phyloP scores from a whole-genome alignment of 305 asterid species.

The Fraxinus angustifolia region DNA sequence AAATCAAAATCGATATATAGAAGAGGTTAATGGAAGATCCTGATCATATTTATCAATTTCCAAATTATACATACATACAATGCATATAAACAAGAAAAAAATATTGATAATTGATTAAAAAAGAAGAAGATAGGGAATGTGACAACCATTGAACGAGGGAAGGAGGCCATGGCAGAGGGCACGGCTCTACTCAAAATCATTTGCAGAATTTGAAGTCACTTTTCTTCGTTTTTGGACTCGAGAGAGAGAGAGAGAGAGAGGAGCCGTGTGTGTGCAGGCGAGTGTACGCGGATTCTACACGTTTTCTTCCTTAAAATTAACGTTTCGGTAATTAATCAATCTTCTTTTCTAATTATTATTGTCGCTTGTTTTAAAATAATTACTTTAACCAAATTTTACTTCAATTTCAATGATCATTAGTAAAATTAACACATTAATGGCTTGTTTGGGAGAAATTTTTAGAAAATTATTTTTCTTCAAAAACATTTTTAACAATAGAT shows the following conservation, averaged over 20 bases:
- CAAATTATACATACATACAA: background rate
- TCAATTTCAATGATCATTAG: no score
- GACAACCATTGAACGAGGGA: conserved; percentile 60
- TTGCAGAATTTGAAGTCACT: conserved; percentile 15
- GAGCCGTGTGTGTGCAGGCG: background rate
- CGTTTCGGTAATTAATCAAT: background rate
- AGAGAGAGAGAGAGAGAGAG: background rate
- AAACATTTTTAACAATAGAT: no score
- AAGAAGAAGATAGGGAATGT: background rate
- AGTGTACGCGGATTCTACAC: background rate
- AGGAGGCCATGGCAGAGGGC: conserved; percentile 69
- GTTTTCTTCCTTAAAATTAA: background rate
- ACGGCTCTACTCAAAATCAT: conserved; percentile 42
- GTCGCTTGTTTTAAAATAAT: no score
- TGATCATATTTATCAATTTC: background rate
- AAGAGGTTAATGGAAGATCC: background rate
- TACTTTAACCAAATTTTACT: no score
- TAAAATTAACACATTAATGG: no score
- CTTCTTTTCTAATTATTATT: background rate
- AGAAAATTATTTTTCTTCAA: no score
- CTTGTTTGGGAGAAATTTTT: no score
- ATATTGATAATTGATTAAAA: background rate
- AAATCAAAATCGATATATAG: background rate
- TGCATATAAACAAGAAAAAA: conserved; percentile 17
- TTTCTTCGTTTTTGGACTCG: no score